Evolutionary conservation across 805 yeast genomes (phyloP).

Genomic region (Maudiozyma saulgeensis): DNA sequence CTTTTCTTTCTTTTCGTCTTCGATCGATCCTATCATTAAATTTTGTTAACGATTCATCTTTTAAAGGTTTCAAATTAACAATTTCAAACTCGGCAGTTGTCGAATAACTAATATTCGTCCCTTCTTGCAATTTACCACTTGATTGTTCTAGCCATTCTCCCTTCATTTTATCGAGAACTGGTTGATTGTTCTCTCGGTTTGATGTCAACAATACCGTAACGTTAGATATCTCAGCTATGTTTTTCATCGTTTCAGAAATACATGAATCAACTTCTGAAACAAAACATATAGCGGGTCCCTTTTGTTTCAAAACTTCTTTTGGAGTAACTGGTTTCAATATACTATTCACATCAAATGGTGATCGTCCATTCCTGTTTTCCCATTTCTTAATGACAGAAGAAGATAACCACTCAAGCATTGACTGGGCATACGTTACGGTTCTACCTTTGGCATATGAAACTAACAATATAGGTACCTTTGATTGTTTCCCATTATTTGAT

Average conservation of each 20-base stretch:
- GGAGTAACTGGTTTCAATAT: conserved; percentile 49
- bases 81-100: conserved; percentile 31
- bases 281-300: conserved; percentile 73
- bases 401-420: conserved; percentile 95
- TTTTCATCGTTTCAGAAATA: conserved; percentile 42
- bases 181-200: conserved; percentile 14
- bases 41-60: conserved; percentile 40
- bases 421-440: conserved; percentile 68
- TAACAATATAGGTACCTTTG: conserved; percentile 58
- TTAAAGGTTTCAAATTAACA: conserved; percentile 39
- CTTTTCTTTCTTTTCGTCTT: conserved; percentile 35
- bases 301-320: conserved; percentile 42
- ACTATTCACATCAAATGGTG: conserved; percentile 66
- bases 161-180: conserved; percentile 11
- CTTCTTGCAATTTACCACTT: conserved; percentile 43
- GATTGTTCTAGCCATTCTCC: conserved; percentile 43
- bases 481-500: conserved; percentile 23
- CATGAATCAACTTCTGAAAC: conserved; percentile 62
- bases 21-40: conserved; percentile 39
- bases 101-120: conserved; percentile 47
- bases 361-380: conserved; percentile 55
- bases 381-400: conserved; percentile 75
- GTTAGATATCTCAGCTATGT: conserved; percentile 52
- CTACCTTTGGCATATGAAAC: conserved; percentile 75
- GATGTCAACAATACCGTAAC: conserved; percentile 67